Percentiles rank a stretch among this genome's conserved stretches.
Conservation (phyloP, 495 filamentous ascomycete species). For the Stereocaulon alpinum region DNA sequence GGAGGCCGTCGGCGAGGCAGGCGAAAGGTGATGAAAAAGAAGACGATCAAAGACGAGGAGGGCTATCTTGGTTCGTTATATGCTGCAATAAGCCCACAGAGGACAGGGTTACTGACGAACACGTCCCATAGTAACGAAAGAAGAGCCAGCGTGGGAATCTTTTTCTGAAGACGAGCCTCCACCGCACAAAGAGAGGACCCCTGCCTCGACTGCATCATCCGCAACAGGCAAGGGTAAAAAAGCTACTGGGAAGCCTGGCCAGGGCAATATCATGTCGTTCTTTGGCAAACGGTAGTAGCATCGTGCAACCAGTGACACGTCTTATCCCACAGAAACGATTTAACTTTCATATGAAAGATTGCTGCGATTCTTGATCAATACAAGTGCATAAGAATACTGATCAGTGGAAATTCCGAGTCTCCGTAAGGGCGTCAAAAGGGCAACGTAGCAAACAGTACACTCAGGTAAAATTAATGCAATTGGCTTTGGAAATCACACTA, state of each 20-base stretch:
- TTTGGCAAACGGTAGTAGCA: conserved; percentile 69
- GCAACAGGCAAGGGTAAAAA: conserved; percentile 31
- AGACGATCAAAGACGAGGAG: conserved; percentile 81
- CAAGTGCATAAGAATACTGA: no score
- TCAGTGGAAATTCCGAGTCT: no score
- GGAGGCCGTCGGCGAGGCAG: conserved; percentile 68
- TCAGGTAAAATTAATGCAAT: background rate
- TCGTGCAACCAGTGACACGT: no score
- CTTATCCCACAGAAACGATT: no score
- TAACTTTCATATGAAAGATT: no score
- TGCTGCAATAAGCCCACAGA: background rate
- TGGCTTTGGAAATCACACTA: background rate
- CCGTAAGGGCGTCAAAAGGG: no score
- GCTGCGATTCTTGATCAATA: no score
- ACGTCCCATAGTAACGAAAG: conserved; percentile 62
- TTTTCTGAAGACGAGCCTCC: conserved; percentile 88
- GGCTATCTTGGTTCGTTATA: conserved; percentile 71
- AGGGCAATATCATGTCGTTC: conserved; percentile 91
- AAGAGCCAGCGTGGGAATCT: conserved; percentile 85
- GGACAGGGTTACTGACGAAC: conserved; percentile 4
- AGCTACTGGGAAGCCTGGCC: conserved; percentile 54
- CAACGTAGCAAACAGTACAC: no score
- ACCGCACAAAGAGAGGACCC: conserved; percentile 46
- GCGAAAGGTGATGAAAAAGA: conserved; percentile 80
- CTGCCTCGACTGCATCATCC: conserved; percentile 25